A percentile compares a stretch with the other conserved stretches of the same genome.
Evolutionary conservation across 768 basidiomycete genomes (phyloP).

Genomic region (Porpolomopsis calyptriformis): DNA sequence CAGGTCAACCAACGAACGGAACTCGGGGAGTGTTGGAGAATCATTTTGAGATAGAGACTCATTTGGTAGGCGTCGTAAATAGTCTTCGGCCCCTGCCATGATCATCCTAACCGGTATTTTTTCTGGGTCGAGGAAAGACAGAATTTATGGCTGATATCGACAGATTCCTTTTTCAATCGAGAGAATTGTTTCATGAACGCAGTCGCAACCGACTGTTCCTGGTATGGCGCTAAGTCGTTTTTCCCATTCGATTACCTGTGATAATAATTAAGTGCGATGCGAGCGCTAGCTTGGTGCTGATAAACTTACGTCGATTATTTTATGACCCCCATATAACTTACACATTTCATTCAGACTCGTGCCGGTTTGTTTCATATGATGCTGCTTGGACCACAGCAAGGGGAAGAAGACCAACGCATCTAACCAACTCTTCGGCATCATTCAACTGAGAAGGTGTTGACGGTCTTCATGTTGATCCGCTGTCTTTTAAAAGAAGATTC

Average conservation of each 20-base stretch:
- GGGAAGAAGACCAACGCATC: neutral
- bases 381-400: neutral
- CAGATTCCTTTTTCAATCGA: neutral
- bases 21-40: too few relatives aligned
- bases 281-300: too few relatives aligned
- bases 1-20: too few relatives aligned
- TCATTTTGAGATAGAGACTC: neutral
- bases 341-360: neutral
- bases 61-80: too few relatives aligned
- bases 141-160: neutral
- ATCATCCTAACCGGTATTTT: neutral
- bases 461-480: neutral
- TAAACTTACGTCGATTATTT: neutral
- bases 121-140: neutral
- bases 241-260: neutral
- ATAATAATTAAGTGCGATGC: neutral
- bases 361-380: neutral
- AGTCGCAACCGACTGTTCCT: neutral
- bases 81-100: neutral
- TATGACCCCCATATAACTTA: neutral
- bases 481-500: neutral
- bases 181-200: neutral
- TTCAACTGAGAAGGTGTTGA: too few relatives aligned
- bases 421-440: neutral
- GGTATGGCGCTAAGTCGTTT: neutral